phyloP scores from a whole-genome alignment of 1,284 basidiomycete species.

The Hemileia vastatrix region DNA sequence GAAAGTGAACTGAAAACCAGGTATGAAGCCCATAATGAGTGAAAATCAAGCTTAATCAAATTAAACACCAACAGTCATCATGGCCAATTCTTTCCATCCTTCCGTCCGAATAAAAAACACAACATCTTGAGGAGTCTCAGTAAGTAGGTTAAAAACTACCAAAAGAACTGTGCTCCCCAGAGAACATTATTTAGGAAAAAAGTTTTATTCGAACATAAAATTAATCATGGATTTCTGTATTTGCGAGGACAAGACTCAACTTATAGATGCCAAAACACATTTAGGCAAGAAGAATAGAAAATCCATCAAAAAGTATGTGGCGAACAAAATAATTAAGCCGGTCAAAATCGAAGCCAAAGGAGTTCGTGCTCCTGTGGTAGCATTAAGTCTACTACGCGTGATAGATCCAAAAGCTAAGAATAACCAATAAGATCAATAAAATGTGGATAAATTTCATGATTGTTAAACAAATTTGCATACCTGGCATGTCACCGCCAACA shows the following conservation, averaged over 20 bases:
- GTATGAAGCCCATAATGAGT: neutral
- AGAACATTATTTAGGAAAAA: too few relatives aligned
- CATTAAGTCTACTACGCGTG: constrained; percentile 67
- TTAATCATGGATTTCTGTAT: too few relatives aligned
- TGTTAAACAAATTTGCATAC: neutral
- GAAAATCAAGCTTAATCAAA: constrained; percentile 3
- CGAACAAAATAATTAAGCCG: constrained; percentile 61
- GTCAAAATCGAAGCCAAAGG: constrained; percentile 79
- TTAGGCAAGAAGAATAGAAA: constrained; percentile 67
- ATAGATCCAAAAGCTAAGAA: constrained; percentile 21
- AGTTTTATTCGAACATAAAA: too few relatives aligned
- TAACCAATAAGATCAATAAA: constrained; percentile 4
- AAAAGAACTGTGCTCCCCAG: too few relatives aligned
- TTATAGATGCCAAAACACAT: constrained; percentile 70
- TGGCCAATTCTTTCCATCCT: constrained; percentile 20
- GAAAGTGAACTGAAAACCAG: constrained; percentile 13
- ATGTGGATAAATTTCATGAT: neutral
- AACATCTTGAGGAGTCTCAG: constrained; percentile 76
- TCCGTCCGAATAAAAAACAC: constrained; percentile 50
- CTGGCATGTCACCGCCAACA: constrained; percentile 6
- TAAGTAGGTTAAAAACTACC: constrained; percentile 72
- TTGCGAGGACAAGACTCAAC: too few relatives aligned
- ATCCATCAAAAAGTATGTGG: constrained; percentile 76
- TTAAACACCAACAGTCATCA: constrained; percentile 53
- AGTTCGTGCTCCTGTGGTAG: constrained; percentile 70